Conservation (phyloP, 805 yeast genomes). For the Yamadazyma tumulicola region DNA sequence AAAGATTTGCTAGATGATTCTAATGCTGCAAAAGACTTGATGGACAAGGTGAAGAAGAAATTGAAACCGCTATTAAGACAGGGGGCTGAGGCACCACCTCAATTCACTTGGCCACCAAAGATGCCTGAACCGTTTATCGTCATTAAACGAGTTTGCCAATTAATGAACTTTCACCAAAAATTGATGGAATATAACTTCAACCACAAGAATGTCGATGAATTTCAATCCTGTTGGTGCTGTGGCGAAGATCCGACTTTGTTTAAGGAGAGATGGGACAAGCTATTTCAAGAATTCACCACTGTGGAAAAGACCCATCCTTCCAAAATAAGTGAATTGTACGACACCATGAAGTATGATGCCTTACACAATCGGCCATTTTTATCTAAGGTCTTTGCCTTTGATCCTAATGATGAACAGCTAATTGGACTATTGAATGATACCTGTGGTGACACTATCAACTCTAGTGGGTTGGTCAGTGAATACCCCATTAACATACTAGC, state of each 20-base stretch:
- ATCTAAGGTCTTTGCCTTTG: slow-evolving; percentile 74
- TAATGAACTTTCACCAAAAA: slow-evolving; percentile 86
- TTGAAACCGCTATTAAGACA: slow-evolving; percentile 89
- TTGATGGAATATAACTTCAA: slow-evolving; percentile 80
- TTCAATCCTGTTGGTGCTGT: slow-evolving; percentile 92
- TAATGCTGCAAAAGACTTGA: slow-evolving; percentile 94
- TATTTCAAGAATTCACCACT: slow-evolving; percentile 84
- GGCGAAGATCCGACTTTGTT: slow-evolving; percentile 89
- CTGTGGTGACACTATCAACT: slow-evolving; percentile 42
- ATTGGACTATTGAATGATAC: slow-evolving; percentile 34
- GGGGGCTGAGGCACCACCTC: slow-evolving; percentile 96
- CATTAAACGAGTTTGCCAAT: slow-evolving; percentile 87
- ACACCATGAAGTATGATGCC: slow-evolving; percentile 98
- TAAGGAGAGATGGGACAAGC: slow-evolving; percentile 95
- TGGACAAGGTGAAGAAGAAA: slow-evolving; percentile 97
- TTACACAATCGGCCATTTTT: slow-evolving; percentile 89
- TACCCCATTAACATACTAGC: slow-evolving; percentile 75
- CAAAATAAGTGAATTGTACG: slow-evolving; percentile 92
- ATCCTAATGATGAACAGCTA: slow-evolving; percentile 38
- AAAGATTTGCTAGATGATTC: slow-evolving; percentile 93
- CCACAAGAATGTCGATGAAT: slow-evolving; percentile 57
- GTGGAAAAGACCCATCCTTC: slow-evolving; percentile 98
- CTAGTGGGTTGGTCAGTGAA: slow-evolving; percentile 58
- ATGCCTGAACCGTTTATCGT: slow-evolving; percentile 97
- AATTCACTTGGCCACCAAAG: slow-evolving; percentile 97